Base-by-base conservation (phyloP, 352 stramenopile species). In the Phytophthora niederhauseri region DNA sequence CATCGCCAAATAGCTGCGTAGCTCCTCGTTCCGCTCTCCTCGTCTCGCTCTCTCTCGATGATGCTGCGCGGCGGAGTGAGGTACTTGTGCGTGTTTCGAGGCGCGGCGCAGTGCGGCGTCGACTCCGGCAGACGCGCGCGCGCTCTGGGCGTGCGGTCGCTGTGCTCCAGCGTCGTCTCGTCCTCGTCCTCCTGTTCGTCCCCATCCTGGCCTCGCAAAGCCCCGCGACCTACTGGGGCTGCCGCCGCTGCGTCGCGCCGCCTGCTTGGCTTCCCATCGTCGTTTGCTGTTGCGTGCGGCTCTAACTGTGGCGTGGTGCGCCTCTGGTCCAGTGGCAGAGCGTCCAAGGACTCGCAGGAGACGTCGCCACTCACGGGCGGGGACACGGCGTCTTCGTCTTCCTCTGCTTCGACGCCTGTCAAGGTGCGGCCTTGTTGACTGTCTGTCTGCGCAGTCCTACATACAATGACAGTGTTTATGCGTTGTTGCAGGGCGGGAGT, bases 11-110 rank as follows among this genome's bases (percentile, higher is more conserved):
- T 1, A 36, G 30, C 30, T 11, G 6, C 11, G 31, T 46, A 46
- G 14, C 12, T 46, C 38, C 12, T 46, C 11, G 38, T 7, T 46
- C 17, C 5, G 6, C 14, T 8, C 17, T 15, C 38, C 38, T 19
- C 38, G 4, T 19, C 6, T n/a, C 38, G 8, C 17, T 20, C 4
- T 45, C 9, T 12, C 28, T 59, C n/a, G 2, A 88, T 84, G 77
- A 82, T 85, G 73, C 68, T 85, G 48, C 80, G 82, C 70, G 66
- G 61, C 28, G 80, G 73, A 73, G 82, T 76, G 75, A 91, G 82
- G 82, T 91, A 91, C 59, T 84, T 68, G 30, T 61, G 34, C 56
- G 57, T 49, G 26, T 52, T 19, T 61, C 36, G 41, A 26, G 41
- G 64, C 28, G 45, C 26, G 48, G 38, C 49, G 61, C 63, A 66